Evolutionary conservation across 2,329 filamentous ascomycete species (phyloP).

Genomic region (Beauveria pseudobassiana): DNA sequence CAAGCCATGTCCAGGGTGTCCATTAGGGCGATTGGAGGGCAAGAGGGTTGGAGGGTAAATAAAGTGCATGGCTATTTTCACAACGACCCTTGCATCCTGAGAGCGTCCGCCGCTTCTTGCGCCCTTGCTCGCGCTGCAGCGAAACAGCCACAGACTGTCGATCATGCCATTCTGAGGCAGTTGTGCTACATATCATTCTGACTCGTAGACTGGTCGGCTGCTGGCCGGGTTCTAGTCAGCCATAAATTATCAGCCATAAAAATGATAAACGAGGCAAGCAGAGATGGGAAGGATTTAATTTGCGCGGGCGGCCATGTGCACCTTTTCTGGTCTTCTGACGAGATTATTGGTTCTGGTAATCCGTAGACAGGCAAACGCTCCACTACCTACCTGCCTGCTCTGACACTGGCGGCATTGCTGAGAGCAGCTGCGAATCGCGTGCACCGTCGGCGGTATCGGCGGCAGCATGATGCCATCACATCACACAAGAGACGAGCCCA

Average conservation of each 20-base stretch:
- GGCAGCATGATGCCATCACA: conserved; percentile 2
- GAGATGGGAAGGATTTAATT: background rate
- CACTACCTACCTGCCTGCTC: background rate
- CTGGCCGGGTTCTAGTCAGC: background rate
- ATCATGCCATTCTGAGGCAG: conserved; percentile 9
- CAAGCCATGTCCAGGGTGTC: background rate
- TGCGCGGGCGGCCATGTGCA: background rate
- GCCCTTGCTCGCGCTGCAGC: background rate
- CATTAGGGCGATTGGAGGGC: too few species aligned
- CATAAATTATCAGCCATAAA: background rate
- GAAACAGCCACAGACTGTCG: conserved; percentile 7
- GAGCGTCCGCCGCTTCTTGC: background rate
- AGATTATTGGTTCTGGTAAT: too few species aligned
- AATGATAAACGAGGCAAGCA: background rate
- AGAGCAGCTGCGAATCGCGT: background rate
- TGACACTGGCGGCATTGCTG: background rate
- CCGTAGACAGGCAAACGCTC: background rate
- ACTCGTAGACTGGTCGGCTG: background rate
- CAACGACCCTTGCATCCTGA: background rate
- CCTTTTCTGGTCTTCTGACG: background rate
- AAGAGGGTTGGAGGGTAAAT: too few species aligned
- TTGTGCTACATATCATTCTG: conserved; percentile 6
- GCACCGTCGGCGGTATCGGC: background rate
- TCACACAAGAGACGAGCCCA: background rate
- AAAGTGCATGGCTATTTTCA: too few species aligned